Evolutionary conservation across 2,329 filamentous ascomycete genomes (phyloP).

Genomic region (Berkeleyomyces rouxiae): DNA sequence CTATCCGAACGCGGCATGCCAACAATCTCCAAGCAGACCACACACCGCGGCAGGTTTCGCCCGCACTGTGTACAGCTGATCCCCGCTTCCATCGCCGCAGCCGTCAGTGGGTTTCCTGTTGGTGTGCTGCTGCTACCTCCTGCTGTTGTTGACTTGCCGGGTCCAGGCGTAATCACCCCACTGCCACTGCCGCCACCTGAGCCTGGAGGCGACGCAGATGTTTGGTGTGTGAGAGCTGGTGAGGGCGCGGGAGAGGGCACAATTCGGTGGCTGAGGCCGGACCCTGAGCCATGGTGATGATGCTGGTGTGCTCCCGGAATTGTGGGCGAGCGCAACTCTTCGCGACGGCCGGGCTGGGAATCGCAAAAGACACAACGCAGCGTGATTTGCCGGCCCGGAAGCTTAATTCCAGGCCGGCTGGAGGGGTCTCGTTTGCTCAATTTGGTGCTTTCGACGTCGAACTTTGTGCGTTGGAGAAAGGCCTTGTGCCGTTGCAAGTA

Average conservation of each 20-base stretch:
- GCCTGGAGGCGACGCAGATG: conserved; percentile 2
- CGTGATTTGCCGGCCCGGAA: conserved; percentile 51
- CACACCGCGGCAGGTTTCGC: conserved; percentile 48
- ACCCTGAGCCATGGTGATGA: conserved; percentile 6
- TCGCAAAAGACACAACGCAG: conserved; percentile 67
- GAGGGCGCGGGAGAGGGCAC: neutral
- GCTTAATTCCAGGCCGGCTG: conserved; percentile 38
- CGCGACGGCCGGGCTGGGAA: conserved; percentile 29
- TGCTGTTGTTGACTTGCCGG: neutral
- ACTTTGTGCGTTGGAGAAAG: conserved; percentile 60
- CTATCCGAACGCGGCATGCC: conserved; percentile 45
- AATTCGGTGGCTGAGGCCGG: neutral
- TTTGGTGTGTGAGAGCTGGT: neutral
- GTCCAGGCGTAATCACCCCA: neutral
- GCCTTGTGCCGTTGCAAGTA: conserved; percentile 56
- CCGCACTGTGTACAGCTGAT: conserved; percentile 52
- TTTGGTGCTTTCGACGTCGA: conserved; percentile 60
- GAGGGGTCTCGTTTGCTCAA: conserved; percentile 46
- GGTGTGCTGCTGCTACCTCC: conserved; percentile 14
- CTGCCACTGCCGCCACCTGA: neutral
- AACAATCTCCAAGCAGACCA: conserved; percentile 50
- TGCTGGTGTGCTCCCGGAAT: conserved; percentile 16
- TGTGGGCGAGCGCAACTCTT: conserved; percentile 21
- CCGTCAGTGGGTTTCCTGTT: conserved; percentile 36
- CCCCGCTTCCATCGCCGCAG: conserved; percentile 40